Evolutionary conservation across 1,284 basidiomycete species (phyloP), one percentile per base, ranked within the genome.

Genomic region (Thelephora terrestris): DNA sequence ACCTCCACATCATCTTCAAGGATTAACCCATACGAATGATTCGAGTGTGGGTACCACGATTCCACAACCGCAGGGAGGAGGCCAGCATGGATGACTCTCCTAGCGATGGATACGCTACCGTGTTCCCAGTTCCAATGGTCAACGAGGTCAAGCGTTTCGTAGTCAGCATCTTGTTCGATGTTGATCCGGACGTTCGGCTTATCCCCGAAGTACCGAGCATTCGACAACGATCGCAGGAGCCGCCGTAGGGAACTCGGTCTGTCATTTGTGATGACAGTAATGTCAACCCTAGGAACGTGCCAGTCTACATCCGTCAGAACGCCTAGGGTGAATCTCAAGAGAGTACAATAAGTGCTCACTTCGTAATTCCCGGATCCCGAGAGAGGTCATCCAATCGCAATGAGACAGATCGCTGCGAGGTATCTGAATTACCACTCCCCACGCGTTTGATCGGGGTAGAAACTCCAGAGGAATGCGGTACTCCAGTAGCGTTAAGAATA

Each of bases 1-100:
- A 91, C 63, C 58, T 91, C 89, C 5, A 89, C 72, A 58, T 91
- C 88, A 58, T 91, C 89, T 61, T 91, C 88, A 5, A 91, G 73
- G 17, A 91, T 65, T 5, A 91, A 61, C 4, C 83, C 88, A 59
- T 89, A 90, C 2, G 79, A 76, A 55, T 91, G 67, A 51, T 89
- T 75, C 18, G 74, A 71, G 25, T 69, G 65, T 2, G 89, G 88
- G 60, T 88, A 91, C 88, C 89, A 91, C 2, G 85, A 85, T 61
- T 91, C 88, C 10, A 90, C 82, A 7, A 91, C 78, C 6, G 88
- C 85, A 2, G 84, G 75, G 51, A 91, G 75, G 17, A 91, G 69
- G 2, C 87, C 89, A 4, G 78, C 88, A 49, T 81, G 79, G 17
- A 86, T 66, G 48, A 90, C 71, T 10, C 89, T 75, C 57, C 82